Evolutionary conservation across 495 filamentous ascomycete species (phyloP).

Genomic region (Daldinia concentrica): DNA sequence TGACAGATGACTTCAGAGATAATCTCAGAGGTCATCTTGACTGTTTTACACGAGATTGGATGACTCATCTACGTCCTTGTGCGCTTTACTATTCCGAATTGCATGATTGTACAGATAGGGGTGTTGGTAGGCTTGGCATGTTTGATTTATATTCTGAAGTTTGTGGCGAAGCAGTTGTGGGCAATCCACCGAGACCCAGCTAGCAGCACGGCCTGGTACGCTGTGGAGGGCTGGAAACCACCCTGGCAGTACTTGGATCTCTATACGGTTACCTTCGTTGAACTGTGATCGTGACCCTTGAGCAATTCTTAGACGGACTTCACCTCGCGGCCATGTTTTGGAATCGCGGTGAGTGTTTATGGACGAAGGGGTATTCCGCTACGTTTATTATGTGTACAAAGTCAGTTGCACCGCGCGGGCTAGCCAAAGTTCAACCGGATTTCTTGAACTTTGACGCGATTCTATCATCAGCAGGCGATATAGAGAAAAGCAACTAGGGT

Average conservation of each 20-base stretch:
- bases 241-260: constrained; percentile 40
- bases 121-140: constrained; percentile 40
- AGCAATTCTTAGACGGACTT: constrained; percentile 43
- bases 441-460: constrained; percentile 26
- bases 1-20: constrained; percentile 46
- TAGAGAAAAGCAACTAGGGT: constrained; percentile 33
- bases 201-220: constrained; percentile 35
- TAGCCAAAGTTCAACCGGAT: constrained; percentile 22
- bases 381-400: constrained; percentile 41
- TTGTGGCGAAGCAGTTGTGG: constrained; percentile 27
- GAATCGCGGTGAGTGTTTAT: constrained; percentile 30
- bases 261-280: constrained; percentile 39
- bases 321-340: constrained; percentile 36
- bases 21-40: constrained; percentile 34
- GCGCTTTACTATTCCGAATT: constrained; percentile 30
- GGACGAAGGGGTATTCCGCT: constrained; percentile 21
- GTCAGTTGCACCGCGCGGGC: constrained; percentile 29
- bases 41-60: constrained; percentile 29
- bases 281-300: constrained; percentile 17
- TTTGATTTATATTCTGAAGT: constrained; percentile 42
- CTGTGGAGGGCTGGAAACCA: constrained; percentile 43
- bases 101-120: constrained; percentile 40
- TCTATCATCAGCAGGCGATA: constrained; percentile 25
- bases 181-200: constrained; percentile 21
- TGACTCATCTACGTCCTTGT: constrained; percentile 21